Evolutionary conservation across 164 flowering plant species (phyloP).

Genomic region (Chimonanthus praecox): DNA sequence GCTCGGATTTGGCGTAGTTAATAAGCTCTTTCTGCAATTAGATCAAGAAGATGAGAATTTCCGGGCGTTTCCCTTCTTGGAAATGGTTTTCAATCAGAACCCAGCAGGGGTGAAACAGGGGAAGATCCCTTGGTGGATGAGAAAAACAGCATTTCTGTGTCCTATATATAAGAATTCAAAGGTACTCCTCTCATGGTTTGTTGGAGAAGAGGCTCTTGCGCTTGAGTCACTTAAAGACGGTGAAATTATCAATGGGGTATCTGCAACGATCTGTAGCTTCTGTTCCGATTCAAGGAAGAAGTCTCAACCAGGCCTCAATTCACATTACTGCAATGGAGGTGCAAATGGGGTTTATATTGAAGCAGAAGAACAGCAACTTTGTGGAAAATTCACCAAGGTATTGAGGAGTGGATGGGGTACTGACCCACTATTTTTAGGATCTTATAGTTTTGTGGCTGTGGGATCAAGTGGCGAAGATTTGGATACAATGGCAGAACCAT

Average conservation of each 20-base stretch:
- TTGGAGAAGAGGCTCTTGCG: slow-evolving; percentile 82
- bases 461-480: slow-evolving; percentile 86
- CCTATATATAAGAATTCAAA: slow-evolving; percentile 70
- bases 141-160: slow-evolving; percentile 58
- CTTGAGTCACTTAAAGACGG: slow-evolving; percentile 65
- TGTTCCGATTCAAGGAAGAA: neutral
- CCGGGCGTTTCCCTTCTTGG: slow-evolving; percentile 48
- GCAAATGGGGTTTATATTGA: neutral
- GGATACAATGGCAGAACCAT: slow-evolving; percentile 81
- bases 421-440: slow-evolving; percentile 88
- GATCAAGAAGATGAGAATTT: slow-evolving; percentile 5
- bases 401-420: slow-evolving; percentile 81
- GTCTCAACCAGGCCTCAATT: neutral
- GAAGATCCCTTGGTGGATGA: slow-evolving; percentile 91
- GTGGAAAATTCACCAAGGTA: slow-evolving; percentile 33
- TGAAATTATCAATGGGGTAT: slow-evolving; percentile 60
- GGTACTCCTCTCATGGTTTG: slow-evolving; percentile 79
- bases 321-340: neutral
- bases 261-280: slow-evolving; percentile 49
- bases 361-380: no score
- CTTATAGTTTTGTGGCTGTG: slow-evolving; percentile 84
- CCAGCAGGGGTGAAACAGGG: slow-evolving; percentile 22
- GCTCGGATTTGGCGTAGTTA: slow-evolving; percentile 87
- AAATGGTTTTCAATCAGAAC: slow-evolving; percentile 54
- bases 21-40: slow-evolving; percentile 69